phyloP scores from a whole-genome alignment of 768 basidiomycete species.

The Tricholomella constricta region DNA sequence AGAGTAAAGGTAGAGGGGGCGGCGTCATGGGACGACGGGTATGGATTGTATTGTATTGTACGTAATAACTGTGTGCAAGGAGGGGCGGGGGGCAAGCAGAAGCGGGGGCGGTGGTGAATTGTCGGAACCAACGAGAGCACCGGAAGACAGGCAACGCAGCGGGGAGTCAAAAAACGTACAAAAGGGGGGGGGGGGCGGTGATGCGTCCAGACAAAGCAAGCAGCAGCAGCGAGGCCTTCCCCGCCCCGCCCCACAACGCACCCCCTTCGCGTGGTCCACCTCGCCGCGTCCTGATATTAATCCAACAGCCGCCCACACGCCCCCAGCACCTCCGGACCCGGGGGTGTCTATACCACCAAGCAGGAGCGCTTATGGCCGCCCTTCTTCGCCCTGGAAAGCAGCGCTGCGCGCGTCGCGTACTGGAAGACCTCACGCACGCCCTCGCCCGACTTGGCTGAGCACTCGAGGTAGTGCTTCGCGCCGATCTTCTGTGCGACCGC shows the following conservation, averaged over 20 bases:
- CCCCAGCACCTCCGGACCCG: not conserved
- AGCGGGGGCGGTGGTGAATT: too few relatives aligned
- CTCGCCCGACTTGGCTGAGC: slow-evolving; percentile 94
- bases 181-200: too few relatives aligned
- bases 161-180: too few relatives aligned
- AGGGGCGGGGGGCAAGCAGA: too few relatives aligned
- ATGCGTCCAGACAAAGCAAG: not conserved
- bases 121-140: too few relatives aligned
- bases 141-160: not conserved
- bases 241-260: not conserved
- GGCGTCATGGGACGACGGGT: not conserved
- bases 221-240: not conserved
- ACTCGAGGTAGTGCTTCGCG: slow-evolving; percentile 96
- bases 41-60: not conserved
- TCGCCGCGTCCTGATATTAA: not conserved
- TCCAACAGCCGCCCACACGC: too few relatives aligned
- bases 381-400: slow-evolving; percentile 45
- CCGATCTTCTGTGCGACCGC: slow-evolving; percentile 95
- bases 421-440: slow-evolving; percentile 99
- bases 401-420: slow-evolving; percentile 91
- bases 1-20: not conserved
- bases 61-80: too few relatives aligned
- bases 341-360: slow-evolving; percentile 14
- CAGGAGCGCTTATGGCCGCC: slow-evolving; percentile 16
- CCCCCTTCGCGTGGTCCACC: not conserved